Base-by-base conservation (phyloP, 2,329 filamentous ascomycete genomes). In the Clonostachys chloroleuca region DNA sequence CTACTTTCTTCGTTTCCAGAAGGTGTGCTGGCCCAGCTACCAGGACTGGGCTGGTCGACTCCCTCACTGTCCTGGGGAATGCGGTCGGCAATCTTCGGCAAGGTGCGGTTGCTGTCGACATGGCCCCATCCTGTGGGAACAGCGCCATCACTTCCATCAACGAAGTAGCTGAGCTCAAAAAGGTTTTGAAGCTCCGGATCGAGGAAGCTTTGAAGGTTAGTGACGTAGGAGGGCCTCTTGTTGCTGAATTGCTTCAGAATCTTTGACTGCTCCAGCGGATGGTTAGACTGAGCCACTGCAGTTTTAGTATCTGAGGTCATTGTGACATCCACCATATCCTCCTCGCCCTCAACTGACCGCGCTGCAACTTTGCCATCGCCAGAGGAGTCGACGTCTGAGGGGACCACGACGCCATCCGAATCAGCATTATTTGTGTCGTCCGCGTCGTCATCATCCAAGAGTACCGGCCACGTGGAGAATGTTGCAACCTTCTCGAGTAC, bases 271-370 rank as follows among this genome's bases (percentile, higher is more conserved):
- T 30, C 24, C 48, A 45, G 43, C 50, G 44, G 52, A 50, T 16
- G 47, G 42, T 3, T 51, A 42, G 45, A 45, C 13, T 30, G 24
- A 30, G 8, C 24, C 24, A 10, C 24, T 46, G 40, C 30, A 47
- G 43, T n/a, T 43, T n/a, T 30, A 43, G 42, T 49, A 47, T 34
- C 56, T 52, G 12, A 51, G 52, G 51, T 46, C 85, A 96, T 92
- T 1, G 87, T 88, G 14, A 99, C 84, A 60, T 96, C 89, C 6
- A 97, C 88, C 58, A 96, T 82, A 51, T 89, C 89, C 51, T 96
- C 92, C 63, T 96, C 92, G 10, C 90, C 88, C 61, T 92, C 86
- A 3, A 95, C 80, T 4, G 92, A 96, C 30, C 82, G 79, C 41
- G 89, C 86, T 49, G 86, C 80, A 42, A 96, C 77, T 59, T 86